Percentiles rank a stretch among this genome's conserved stretches.
Evolutionary conservation across 1,139 yeast species (phyloP).

Genomic region (Wickerhamomyces sp.): DNA sequence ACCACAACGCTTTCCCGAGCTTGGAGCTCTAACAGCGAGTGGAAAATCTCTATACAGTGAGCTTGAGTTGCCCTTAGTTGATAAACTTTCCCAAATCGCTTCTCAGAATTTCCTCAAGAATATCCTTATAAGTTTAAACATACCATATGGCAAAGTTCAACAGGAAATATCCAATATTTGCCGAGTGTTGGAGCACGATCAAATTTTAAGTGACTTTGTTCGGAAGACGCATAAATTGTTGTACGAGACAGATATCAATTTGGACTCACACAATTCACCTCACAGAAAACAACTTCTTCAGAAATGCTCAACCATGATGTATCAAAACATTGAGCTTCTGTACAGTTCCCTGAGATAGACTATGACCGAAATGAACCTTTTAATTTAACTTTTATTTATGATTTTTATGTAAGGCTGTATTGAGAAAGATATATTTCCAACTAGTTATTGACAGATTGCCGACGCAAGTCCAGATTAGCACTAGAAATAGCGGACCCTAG

Average conservation of each 20-base stretch:
- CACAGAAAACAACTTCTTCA: no score
- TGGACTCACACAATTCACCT: conserved; percentile 13
- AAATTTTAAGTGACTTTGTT: conserved; percentile 16
- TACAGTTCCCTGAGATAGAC: neutral
- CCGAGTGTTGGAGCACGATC: conserved; percentile 7
- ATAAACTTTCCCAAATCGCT: conserved; percentile 12
- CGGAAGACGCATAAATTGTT: conserved; percentile 18
- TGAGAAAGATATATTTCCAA: no score
- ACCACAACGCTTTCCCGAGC: conserved; percentile 14
- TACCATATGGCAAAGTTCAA: conserved; percentile 16
- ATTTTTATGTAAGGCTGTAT: no score
- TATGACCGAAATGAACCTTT: neutral
- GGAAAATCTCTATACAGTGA: conserved; percentile 12
- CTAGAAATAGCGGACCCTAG: no score
- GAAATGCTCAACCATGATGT: no score
- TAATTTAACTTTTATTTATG: no score
- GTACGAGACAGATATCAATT: conserved; percentile 15
- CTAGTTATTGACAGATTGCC: no score
- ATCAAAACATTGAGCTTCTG: conserved; percentile 15
- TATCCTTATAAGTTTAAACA: conserved; percentile 17
- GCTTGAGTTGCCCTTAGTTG: conserved; percentile 18
- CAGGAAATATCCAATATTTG: conserved; percentile 11
- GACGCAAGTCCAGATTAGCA: no score
- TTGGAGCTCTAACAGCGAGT: conserved; percentile 2
- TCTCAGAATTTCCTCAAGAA: conserved; percentile 23